Base-by-base conservation (phyloP, 2,329 filamentous ascomycete species). In the Kalaharituber pfeilii region DNA sequence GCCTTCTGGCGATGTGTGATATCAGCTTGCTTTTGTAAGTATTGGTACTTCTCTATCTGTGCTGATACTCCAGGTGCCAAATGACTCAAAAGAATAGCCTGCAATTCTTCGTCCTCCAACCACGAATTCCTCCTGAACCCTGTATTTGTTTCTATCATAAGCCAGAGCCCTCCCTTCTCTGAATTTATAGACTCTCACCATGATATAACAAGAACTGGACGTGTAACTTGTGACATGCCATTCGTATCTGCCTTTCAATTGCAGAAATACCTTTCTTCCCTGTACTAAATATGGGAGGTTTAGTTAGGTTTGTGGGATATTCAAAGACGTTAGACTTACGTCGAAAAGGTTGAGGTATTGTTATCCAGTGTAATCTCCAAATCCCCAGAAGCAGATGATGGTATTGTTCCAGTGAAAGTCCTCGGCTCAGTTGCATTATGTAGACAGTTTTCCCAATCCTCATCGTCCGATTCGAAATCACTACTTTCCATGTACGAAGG, bases 71-170 rank as follows among this genome's bases (percentile, higher is more conserved):
- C 75, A 0, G 77, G 72, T 0, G 84, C 75, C 5, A 94, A 63
- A 55, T 86, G 81, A n/a, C 80, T 78, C 3, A 91, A 73, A 65
- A 95, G 73, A 15, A 80, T 82, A 9, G 80, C 78, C 58, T 91
- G 85, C 0, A 93, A 73, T 58, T 84, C 77, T 2, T 75, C 67
- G 62, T 96, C 84, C 61, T 85, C 85, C 20, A 87, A 70, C 82
- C 89, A 96, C 0, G 78, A 73, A 66, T 96, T 95, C 42, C 85
- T 79, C 13, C 91, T 69, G 0, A 85, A 78, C 65, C 96, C 96
- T 66, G 96, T 88, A 75, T 83, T 95, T 24, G n/a, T 13, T 47
- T 13, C 13, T 22, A 47, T 15, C 11, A 47, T 47, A 6, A 22
- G 25, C 5, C 11, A 22, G 6, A 18, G 4, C 33, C 33, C 33